A percentile compares a stretch with the other conserved stretches of the same genome.
These are phyloP conservation scores for Hyphopichia homilentoma DNA, from an alignment of 805 yeast genomes.

Conservation along the genomic window DNA sequence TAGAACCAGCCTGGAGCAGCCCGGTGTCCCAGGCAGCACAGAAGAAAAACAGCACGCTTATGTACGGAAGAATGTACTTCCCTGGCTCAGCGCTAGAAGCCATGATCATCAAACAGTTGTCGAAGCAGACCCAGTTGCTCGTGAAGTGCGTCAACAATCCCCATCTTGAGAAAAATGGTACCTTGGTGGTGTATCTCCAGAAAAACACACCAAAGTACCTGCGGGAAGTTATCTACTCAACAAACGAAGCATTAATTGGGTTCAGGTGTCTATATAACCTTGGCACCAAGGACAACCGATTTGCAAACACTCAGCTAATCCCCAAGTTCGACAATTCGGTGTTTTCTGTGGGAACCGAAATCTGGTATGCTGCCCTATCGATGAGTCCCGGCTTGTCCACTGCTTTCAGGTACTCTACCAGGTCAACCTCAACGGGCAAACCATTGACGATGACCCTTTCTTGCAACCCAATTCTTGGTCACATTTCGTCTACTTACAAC, in stretches of 20 bases:
- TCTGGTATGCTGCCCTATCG: slow-evolving; percentile 81
- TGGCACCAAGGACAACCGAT: slow-evolving; percentile 20
- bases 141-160: slow-evolving; percentile 75
- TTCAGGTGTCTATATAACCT: slow-evolving; percentile 74
- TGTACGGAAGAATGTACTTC: slow-evolving; percentile 84
- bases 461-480: slow-evolving; percentile 86
- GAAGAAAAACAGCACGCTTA: slow-evolving; percentile 35
- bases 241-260: slow-evolving; percentile 82
- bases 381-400: slow-evolving; percentile 90
- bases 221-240: slow-evolving; percentile 73
- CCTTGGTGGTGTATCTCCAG: slow-evolving; percentile 69
- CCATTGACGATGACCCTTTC: slow-evolving; percentile 87
- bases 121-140: slow-evolving; percentile 58
- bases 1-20: slow-evolving; percentile 41
- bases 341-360: slow-evolving; percentile 74
- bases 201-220: slow-evolving; percentile 58
- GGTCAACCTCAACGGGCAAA: slow-evolving; percentile 80
- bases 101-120: slow-evolving; percentile 65
- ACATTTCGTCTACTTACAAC: slow-evolving; percentile 81
- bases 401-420: slow-evolving; percentile 79
- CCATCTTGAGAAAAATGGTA: slow-evolving; percentile 47
- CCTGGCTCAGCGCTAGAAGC: slow-evolving; percentile 89
- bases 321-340: slow-evolving; percentile 57
- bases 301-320: slow-evolving; percentile 35
- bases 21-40: not conserved